phyloP scores from a whole-genome alignment of 2,329 filamentous ascomycete species.

The Paramyrothecium sp. region DNA sequence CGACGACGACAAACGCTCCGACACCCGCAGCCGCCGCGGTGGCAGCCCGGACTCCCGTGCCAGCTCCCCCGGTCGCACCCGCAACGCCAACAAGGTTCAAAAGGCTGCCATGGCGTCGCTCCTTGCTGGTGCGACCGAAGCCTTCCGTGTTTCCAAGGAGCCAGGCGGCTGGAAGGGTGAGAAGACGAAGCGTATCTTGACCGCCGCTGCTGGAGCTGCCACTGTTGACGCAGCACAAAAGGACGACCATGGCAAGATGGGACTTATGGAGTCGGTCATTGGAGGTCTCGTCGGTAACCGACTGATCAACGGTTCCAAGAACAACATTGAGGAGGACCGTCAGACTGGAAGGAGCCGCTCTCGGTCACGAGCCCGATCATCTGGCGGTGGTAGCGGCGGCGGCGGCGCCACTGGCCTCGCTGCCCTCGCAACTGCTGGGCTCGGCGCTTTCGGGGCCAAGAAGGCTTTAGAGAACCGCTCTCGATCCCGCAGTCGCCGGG shows the following conservation, averaged over 20 bases:
- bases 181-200: constrained; percentile 88
- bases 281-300: constrained; percentile 86
- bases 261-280: constrained; percentile 82
- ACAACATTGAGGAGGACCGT: constrained; percentile 61
- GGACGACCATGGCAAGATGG: constrained; percentile 74
- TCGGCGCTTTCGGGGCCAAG: constrained; percentile 61
- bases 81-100: constrained; percentile 62
- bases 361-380: constrained; percentile 63
- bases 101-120: constrained; percentile 91
- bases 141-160: constrained; percentile 85
- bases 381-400: constrained; percentile 37
- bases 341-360: constrained; percentile 65
- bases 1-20: constrained; percentile 37
- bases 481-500: constrained; percentile 51
- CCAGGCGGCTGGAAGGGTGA: constrained; percentile 87
- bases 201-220: constrained; percentile 81
- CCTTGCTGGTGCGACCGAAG: constrained; percentile 86
- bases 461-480: constrained; percentile 53
- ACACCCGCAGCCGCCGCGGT: constrained; percentile 48
- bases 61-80: constrained; percentile 54
- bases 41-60: constrained; percentile 43
- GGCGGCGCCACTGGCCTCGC: constrained; percentile 53
- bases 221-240: constrained; percentile 79
- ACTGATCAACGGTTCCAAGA: constrained; percentile 75
- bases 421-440: constrained; percentile 60